Evolutionary conservation across 2,329 filamentous ascomycete genomes (phyloP), one percentile per base, ranked within the genome.

Genomic region (Verticillium longisporum): DNA sequence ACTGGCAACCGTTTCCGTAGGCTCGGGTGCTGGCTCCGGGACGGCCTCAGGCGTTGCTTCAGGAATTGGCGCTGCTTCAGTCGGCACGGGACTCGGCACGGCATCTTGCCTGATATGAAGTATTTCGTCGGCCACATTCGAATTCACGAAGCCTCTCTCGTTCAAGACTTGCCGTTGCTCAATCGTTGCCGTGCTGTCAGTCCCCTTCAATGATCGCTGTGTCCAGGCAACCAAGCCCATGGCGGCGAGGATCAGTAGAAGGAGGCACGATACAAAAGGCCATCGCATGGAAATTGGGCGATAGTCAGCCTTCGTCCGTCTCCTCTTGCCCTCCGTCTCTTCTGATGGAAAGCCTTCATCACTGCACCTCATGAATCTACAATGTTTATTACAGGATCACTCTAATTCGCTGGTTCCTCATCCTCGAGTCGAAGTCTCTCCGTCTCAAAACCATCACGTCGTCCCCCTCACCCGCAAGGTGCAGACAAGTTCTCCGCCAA

Each of bases 201-300:
- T 73, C 61, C 71, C 56, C 4, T 71, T 71, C 72, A 74, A 69
- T 14, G 63, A 62, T 55, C 66, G 63, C 10, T 69, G 59, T 5
- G 69, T 71, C 41, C 68, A 69, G 34, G 70, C 63, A 15, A 74
- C 63, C 55, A 74, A 34, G 3, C 38, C 66, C 34, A 74, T 71
- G 37, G 69, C 63, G 3, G 65, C 56, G 4, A 65, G 60, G 14
- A 74, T 61, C 3, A 73, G 21, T 1, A 65, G 34, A 21, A 73
- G 68, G 56, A 70, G 61, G 36, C 37, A 21, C 1, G 60, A 41
- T 55, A 75, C 67, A 55, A 74, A 75, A 2, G 70, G 71, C 72
- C 72, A 73, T 62, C 67, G 66, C 59, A 75, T 61, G 18, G 72
- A 64, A 56, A 65, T 70, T 1, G 73, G 73, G 59, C 69, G 69